Percentiles rank a stretch among this genome's conserved stretches.
phyloP scores from a whole-genome alignment of 768 basidiomycete genomes.

The Mycena amicta region DNA sequence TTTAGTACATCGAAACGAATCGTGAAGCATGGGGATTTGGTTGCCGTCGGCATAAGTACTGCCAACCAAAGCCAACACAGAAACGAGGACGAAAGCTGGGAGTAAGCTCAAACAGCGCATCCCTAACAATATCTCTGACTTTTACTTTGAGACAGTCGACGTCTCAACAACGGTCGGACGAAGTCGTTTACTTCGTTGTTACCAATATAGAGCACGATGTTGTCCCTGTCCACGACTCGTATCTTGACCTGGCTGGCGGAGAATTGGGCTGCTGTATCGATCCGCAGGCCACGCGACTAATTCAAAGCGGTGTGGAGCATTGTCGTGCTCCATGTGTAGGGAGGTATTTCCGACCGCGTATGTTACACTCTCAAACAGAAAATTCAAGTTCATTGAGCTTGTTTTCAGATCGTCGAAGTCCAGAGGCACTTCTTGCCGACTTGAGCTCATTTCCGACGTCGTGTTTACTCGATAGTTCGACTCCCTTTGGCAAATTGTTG shows the following conservation, averaged over 20 bases:
- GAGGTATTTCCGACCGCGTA: slow-evolving; percentile 55
- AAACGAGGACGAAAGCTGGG: slow-evolving; percentile 22
- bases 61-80: slow-evolving; percentile 38
- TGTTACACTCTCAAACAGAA: slow-evolving; percentile 17
- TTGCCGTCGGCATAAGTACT: slow-evolving; percentile 65
- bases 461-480: slow-evolving; percentile 33
- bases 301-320: slow-evolving; percentile 80
- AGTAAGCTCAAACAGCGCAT: too few species aligned
- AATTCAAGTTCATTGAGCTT: neutral
- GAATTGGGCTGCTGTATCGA: slow-evolving; percentile 89
- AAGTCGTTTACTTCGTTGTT: slow-evolving; percentile 75
- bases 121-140: too few species aligned
- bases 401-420: slow-evolving; percentile 24
- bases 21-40: slow-evolving; percentile 73
- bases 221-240: slow-evolving; percentile 48
- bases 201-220: slow-evolving; percentile 75
- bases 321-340: slow-evolving; percentile 56
- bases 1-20: slow-evolving; percentile 59
- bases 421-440: slow-evolving; percentile 28
- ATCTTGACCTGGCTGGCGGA: slow-evolving; percentile 59
- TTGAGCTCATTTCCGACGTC: slow-evolving; percentile 25
- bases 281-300: slow-evolving; percentile 66
- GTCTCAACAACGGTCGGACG: slow-evolving; percentile 34
- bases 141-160: neutral
- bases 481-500: slow-evolving; percentile 50